phyloP scores from a whole-genome alignment of 257 asterid species.

The Salvia hispanica region DNA sequence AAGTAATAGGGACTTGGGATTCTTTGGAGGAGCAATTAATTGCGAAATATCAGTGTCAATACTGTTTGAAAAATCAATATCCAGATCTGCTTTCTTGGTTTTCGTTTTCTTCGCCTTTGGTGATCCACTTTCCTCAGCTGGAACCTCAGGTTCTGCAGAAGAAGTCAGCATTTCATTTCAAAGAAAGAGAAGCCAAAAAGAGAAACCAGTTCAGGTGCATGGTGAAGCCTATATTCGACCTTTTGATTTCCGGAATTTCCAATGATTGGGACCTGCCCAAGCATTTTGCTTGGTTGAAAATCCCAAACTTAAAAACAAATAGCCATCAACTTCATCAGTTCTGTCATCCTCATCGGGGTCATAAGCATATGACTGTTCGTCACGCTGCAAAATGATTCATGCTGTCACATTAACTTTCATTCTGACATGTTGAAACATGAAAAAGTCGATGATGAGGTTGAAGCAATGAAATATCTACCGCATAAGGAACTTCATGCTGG shows the following conservation, averaged over 20 bases:
- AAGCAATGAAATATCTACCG: slow-evolving; percentile 36
- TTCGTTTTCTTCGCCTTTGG: slow-evolving; percentile 64
- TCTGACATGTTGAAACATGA: slow-evolving; percentile 2
- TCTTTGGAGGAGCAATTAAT: slow-evolving; percentile 81
- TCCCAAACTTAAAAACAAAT: slow-evolving; percentile 74
- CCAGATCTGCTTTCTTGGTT: slow-evolving; percentile 61
- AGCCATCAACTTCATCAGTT: slow-evolving; percentile 73
- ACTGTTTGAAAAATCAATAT: slow-evolving; percentile 66
- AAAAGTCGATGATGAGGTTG: slow-evolving; percentile 17
- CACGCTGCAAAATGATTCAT: slow-evolving; percentile 49
- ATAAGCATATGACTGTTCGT: slow-evolving; percentile 43
- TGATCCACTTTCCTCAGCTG: slow-evolving; percentile 53
- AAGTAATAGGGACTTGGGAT: slow-evolving; percentile 73
- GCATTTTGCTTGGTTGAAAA: slow-evolving; percentile 79
- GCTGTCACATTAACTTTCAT: not conserved
- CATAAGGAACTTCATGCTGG: slow-evolving; percentile 53
- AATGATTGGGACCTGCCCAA: slow-evolving; percentile 98
- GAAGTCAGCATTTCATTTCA: slow-evolving; percentile 28
- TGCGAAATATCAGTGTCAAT: slow-evolving; percentile 56
- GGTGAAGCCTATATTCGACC: slow-evolving; percentile 47
- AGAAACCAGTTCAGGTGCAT: slow-evolving; percentile 10
- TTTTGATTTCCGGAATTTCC: slow-evolving; percentile 83
- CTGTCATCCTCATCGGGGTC: slow-evolving; percentile 61
- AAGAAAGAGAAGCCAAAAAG: not conserved
- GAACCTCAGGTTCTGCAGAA: slow-evolving; percentile 56